Base-by-base conservation (phyloP, 257 asterid species). In the Anisodus tanguticus region DNA sequence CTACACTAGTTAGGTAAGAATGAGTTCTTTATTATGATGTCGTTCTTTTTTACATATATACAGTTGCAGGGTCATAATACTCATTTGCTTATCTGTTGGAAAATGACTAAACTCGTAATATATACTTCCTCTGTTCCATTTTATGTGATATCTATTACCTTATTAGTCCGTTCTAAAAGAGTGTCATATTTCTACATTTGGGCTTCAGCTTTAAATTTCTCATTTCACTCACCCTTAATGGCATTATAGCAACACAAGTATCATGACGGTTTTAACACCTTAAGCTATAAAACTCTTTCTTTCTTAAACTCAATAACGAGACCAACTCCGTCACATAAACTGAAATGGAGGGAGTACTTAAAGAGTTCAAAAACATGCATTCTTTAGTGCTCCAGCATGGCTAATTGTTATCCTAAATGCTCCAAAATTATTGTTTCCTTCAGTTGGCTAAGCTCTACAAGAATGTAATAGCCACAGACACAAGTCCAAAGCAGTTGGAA, bases 401-500 rank as follows among this genome's bases (percentile, higher is more conserved):
- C 9, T 31, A 1, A 1, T 66, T 31, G 7, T 35, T 69, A 8
- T 43, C 58, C 80, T 72, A 47, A 72, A 3, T 47, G 19, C 11
- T 72, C 60, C 16, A 8, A 72, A 47, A 10, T 4, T 47, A 22
- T 47, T 47, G 80, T 72, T 22, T 72, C 4, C 3, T 8, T 72
- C 76, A 85, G 90, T 80, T 88, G 5, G 90, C 81, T 8, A 70
- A 83, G 84, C 85, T 80, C 45, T 87, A 84, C 62, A 80, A 87
- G 74, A 80, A 86, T 76, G 91, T 89, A 83, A 83, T 87, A 4
- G 90, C 87, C 63, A 89, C 91, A 39, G 90, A 89, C 53, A 86
- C 84, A 64, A 89, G 91, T 12, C 47, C 63, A 80, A 58, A 69
- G 9, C 91, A 89, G 83, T 86, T 89, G 1, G 79, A 84, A 47